Base-by-base conservation (phyloP, 805 yeast genomes). In the Jamesozyma hellenica region DNA sequence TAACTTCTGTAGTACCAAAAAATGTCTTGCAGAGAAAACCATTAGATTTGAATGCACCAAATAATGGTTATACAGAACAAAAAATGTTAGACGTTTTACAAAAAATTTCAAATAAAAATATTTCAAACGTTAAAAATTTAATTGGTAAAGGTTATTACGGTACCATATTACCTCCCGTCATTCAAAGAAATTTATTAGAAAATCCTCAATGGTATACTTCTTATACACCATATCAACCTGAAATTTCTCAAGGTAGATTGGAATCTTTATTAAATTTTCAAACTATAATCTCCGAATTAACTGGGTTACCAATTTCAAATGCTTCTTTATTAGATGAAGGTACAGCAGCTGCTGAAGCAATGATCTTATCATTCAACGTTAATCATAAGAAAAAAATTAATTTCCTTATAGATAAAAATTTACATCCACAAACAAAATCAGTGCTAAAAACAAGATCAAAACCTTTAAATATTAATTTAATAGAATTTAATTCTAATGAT, bases 201-300 rank as follows among this genome's bases (percentile, higher is more conserved):
- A 77, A 81, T 45, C 98, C 98, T 5, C 95, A 87, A 58, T 92
- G 98, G 98, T 92, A 92, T 69, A 92, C 98, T 16, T 86, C 96
- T 1, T 92, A 92, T 61, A 92, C 98, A 18, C 98, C 98, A 28
- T 92, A 92, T 62, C 98, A 92, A 66, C 96, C 98, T 1, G 98
- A 92, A 61, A 88, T 92, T 42, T 82, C 96, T 1, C 98, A 92
- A 64, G 98, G 98, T 40, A 77, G 98, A 52, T 71, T 92, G 52
- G 95, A 90, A 65, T 77, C 92, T 17, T 67, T 92, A 46, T 67
- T 92, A 46, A 92, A 92, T 63, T 92, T 74, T 66, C 98, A 92
- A 66, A 92, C 98, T n/a, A 70, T 90, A 55, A 71, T 92, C 13
- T 64, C 87, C 23, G 95, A 92, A 44, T 71, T 92, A 48, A 92